Conservation (phyloP, 2,329 filamentous ascomycete genomes). For the Bipolaris bicolor region DNA sequence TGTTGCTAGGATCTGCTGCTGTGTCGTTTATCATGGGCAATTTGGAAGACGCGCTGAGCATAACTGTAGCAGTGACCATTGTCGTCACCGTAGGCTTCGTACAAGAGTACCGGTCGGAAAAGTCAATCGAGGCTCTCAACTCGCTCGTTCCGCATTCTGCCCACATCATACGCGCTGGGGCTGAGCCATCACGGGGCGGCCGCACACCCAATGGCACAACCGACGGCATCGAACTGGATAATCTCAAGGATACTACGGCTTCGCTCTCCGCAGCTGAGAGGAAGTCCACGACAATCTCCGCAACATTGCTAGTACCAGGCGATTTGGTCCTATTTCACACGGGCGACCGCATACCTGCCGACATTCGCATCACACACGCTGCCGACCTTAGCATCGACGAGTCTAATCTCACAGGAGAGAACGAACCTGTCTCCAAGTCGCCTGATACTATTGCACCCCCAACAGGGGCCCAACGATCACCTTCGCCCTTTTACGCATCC, state of each 20-base stretch:
- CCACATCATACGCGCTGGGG: conserved; percentile 75
- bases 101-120: conserved; percentile 96
- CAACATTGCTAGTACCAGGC: conserved; percentile 84
- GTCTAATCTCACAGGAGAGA: conserved; percentile 95
- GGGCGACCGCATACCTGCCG: conserved; percentile 93
- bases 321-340: conserved; percentile 94
- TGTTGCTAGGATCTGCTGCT: conserved; percentile 86
- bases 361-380: conserved; percentile 90
- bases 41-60: conserved; percentile 92
- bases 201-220: conserved; percentile 30
- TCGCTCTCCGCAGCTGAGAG: conserved; percentile 72
- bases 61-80: conserved; percentile 93
- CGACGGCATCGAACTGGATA: conserved; percentile 55
- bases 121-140: conserved; percentile 93
- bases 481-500: conserved; percentile 64
- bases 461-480: conserved; percentile 51
- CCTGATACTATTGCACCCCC: conserved; percentile 63
- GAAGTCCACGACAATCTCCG: conserved; percentile 82
- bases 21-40: conserved; percentile 93
- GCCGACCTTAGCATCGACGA: conserved; percentile 93
- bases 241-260: conserved; percentile 59
- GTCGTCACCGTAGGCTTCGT: conserved; percentile 96
- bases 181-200: conserved; percentile 30
- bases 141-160: conserved; percentile 94
- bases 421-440: conserved; percentile 85